Conservation (phyloP, 768 basidiomycete genomes). For the Baorangia bicolor region DNA sequence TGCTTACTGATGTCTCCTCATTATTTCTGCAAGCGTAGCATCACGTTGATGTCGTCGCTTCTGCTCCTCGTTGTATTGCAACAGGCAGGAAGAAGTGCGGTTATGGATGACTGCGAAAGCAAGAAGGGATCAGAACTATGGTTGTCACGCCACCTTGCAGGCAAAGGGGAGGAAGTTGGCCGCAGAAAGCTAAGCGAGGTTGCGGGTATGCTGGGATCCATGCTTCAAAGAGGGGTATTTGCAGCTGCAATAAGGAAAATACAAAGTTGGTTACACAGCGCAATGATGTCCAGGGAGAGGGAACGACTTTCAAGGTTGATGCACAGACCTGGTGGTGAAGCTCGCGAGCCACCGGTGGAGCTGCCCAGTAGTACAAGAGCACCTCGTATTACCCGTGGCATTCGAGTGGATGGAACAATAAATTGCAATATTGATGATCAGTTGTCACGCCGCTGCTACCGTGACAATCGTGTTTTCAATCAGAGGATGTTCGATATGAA, state of each 20-base stretch:
- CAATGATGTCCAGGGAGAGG: conserved; percentile 10
- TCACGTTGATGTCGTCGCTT: conserved; percentile 31
- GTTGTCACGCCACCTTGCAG: conserved; percentile 28
- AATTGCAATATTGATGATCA: conserved; percentile 2
- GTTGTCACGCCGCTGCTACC: conserved; percentile 11
- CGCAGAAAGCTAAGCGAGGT: conserved; percentile 29
- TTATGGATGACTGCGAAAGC: conserved; percentile 21
- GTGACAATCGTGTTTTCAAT: conserved; percentile 19
- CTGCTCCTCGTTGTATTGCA: conserved; percentile 22
- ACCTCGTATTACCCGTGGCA: conserved; percentile 5
- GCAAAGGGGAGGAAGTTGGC: conserved; percentile 24
- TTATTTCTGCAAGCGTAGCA: conserved; percentile 25
- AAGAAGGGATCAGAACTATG: conserved; percentile 20
- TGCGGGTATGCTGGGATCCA: conserved; percentile 19
- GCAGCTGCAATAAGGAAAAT: conserved; percentile 11
- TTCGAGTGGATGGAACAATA: background rate
- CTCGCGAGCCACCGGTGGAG: conserved; percentile 1
- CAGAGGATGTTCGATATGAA: conserved; percentile 21
- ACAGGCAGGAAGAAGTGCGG: conserved; percentile 25
- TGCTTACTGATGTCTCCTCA: conserved; percentile 25
- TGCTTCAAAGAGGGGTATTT: conserved; percentile 18
- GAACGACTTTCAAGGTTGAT: conserved; percentile 11
- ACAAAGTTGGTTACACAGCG: conserved; percentile 1
- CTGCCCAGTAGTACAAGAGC: background rate
- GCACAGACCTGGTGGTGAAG: conserved; percentile 2